Evolutionary conservation across 306 rosid species (phyloP).

Genomic region (Senna siamea): DNA sequence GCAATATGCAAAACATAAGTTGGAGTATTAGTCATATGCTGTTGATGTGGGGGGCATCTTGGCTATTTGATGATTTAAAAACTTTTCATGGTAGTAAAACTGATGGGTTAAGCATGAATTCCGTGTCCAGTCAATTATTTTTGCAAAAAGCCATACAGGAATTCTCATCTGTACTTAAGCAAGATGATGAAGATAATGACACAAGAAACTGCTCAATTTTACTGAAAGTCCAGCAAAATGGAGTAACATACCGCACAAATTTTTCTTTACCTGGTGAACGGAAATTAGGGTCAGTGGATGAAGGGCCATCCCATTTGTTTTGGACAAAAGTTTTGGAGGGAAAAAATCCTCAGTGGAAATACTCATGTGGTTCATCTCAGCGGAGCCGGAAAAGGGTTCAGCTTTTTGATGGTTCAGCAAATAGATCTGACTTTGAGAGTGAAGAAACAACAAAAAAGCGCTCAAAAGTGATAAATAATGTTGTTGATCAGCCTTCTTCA

Average conservation of each 20-base stretch:
- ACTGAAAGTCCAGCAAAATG: slow-evolving; percentile 64
- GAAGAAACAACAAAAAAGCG: slow-evolving; percentile 62
- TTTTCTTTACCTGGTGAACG: slow-evolving; percentile 60
- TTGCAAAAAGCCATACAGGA: slow-evolving; percentile 56
- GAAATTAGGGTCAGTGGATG: slow-evolving; percentile 45
- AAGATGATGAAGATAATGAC: slow-evolving; percentile 48
- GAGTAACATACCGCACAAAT: slow-evolving; percentile 52
- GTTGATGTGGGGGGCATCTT: slow-evolving; percentile 83
- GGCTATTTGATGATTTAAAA: slow-evolving; percentile 63
- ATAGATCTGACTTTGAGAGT: slow-evolving; percentile 43
- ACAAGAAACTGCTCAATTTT: slow-evolving; percentile 49
- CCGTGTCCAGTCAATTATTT: slow-evolving; percentile 40
- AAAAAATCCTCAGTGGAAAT: slow-evolving; percentile 76
- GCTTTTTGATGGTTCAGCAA: slow-evolving; percentile 43
- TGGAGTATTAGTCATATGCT: slow-evolving; percentile 57
- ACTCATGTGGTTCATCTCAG: slow-evolving; percentile 53
- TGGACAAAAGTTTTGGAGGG: slow-evolving; percentile 78
- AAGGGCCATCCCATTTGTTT: slow-evolving; percentile 58
- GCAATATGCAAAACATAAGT: slow-evolving; percentile 47
- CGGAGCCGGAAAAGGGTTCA: slow-evolving; percentile 76
- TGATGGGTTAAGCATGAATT: slow-evolving; percentile 31
- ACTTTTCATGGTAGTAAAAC: slow-evolving; percentile 54
- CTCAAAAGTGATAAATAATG: slow-evolving; percentile 53
- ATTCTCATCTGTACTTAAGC: slow-evolving; percentile 56
- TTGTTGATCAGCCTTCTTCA: slow-evolving; percentile 39